A percentile compares a stretch with the other conserved stretches of the same genome.
Evolutionary conservation across 176 grass and related monocot genomes (phyloP).

Genomic region (Ampelocalamus luodianensis): DNA sequence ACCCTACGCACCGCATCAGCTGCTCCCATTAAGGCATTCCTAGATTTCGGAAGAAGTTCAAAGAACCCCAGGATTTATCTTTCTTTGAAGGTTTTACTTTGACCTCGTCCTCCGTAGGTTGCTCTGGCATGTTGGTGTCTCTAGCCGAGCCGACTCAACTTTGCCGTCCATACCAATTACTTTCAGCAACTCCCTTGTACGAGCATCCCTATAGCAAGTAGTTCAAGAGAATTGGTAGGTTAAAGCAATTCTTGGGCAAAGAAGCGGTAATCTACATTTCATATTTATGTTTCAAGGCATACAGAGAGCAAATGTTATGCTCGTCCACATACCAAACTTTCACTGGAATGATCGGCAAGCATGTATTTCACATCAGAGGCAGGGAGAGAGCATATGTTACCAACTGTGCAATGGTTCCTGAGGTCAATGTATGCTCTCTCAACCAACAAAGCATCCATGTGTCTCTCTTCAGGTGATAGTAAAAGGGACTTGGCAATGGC

Average conservation of each 20-base stretch:
- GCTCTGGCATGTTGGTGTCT: constrained; percentile 65
- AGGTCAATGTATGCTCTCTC: too few species aligned
- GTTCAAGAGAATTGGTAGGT: not conserved
- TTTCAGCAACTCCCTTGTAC: constrained; percentile 87
- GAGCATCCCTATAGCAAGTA: constrained; percentile 75
- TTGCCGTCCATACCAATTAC: constrained; percentile 92
- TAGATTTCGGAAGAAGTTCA: constrained; percentile 92
- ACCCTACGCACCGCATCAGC: constrained; percentile 85
- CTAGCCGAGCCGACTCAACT: constrained; percentile 57
- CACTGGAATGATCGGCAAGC: constrained; percentile 65
- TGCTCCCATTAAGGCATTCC: constrained; percentile 90
- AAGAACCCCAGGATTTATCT: constrained; percentile 79
- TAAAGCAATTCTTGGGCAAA: not conserved
- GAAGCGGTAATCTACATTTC: not conserved
- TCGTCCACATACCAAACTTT: constrained; percentile 82
- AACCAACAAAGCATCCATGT: constrained; percentile 81
- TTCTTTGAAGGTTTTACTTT: constrained; percentile 87
- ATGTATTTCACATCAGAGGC: constrained; percentile 84
- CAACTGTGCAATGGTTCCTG: constrained; percentile 80
- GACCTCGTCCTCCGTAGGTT: constrained; percentile 79
- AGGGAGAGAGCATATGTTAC: constrained; percentile 80
- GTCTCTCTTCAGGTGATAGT: constrained; percentile 75
- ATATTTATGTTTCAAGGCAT: constrained; percentile 37
- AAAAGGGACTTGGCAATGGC: constrained; percentile 88
- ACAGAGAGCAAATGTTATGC: constrained; percentile 91